Evolutionary conservation across 345 rosid species (phyloP), one percentile per base, ranked within the genome.

Genomic region (Eucalyptus coolabah): DNA sequence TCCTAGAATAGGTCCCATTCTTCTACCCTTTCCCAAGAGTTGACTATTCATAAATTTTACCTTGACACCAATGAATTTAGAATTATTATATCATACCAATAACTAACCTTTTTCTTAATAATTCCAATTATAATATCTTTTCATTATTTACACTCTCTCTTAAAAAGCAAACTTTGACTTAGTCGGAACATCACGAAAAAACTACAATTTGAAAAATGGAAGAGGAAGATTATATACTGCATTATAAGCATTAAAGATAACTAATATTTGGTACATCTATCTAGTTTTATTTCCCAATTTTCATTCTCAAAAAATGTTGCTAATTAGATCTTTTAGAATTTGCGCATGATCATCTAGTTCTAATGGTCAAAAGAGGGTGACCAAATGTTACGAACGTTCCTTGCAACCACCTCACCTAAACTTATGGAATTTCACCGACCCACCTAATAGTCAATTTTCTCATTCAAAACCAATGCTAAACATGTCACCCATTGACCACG

Each of bases 11-110:
- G 11, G 59, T 53, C 59, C 11, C 1, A 8, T 21, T 53, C 26
- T 53, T 53, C 26, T 53, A 53, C 5, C 10, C 0, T 53, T 53
- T 53, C 24, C 1, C 1, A 1, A 0, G 10, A 53, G 26, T 53
- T 53, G 59, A 53, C 11, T 19, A 53, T 53, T 53, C 59, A 53
- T 3, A 53, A 53, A 1, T 53, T 53, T 21, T 53, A 53, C 11
- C 59, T 53, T 53, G 59, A 21, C 59, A 21, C 59, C 26, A 53
- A 53, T 34, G 13, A 72, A 67, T 32, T 34, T 5, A 18, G 26
- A 72, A 34, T 72, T 72, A 34, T 37, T 34, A 72, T 72, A 18
- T 34, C 6, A 9, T 19, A 34, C 1, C 14, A 9, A 34, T 21
- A 19, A 34, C 44, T 19, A 72, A 72, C 23, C 11, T 6, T 3